phyloP scores from a whole-genome alignment of 306 rosid genomes.

The Quillaja saponaria region DNA sequence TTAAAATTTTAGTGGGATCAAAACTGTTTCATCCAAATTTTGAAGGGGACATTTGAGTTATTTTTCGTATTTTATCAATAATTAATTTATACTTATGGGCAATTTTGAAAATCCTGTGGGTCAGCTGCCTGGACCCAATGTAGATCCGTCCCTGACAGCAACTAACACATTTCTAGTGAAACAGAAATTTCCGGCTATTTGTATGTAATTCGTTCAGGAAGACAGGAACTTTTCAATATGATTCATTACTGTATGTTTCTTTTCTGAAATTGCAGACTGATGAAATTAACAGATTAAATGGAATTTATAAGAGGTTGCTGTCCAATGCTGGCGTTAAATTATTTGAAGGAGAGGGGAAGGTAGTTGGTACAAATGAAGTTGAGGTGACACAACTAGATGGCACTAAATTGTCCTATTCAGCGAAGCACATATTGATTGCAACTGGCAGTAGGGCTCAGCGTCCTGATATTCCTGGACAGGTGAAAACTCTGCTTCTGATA shows the following conservation, averaged over 20 bases:
- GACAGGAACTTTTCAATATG: no score
- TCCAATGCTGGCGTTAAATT: conserved; percentile 81
- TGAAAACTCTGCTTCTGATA: conserved; percentile 33
- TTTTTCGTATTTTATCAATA: no score
- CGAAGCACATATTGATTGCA: conserved; percentile 85
- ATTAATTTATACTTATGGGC: no score
- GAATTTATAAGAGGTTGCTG: conserved; percentile 86
- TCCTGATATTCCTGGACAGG: conserved; percentile 85
- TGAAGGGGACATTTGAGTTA: no score
- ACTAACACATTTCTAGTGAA: no score
- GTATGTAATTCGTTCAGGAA: no score
- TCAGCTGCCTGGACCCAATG: no score
- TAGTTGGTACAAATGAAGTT: conserved; percentile 88
- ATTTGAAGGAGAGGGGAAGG: conserved; percentile 90
- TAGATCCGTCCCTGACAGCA: no score
- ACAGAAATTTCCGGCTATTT: no score
- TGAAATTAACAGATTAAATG: conserved; percentile 85
- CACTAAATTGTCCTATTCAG: conserved; percentile 83
- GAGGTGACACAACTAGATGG: conserved; percentile 97
- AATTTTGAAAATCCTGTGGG: no score
- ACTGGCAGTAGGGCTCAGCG: conserved; percentile 89
- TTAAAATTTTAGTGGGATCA: no score
- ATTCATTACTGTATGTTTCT: conserved; percentile 6
- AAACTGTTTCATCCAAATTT: no score
- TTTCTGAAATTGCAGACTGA: conserved; percentile 64